Evolutionary conservation across 1,139 yeast genomes (phyloP), one percentile per base, ranked within the genome.

Genomic region (Debaryomyces udenii): DNA sequence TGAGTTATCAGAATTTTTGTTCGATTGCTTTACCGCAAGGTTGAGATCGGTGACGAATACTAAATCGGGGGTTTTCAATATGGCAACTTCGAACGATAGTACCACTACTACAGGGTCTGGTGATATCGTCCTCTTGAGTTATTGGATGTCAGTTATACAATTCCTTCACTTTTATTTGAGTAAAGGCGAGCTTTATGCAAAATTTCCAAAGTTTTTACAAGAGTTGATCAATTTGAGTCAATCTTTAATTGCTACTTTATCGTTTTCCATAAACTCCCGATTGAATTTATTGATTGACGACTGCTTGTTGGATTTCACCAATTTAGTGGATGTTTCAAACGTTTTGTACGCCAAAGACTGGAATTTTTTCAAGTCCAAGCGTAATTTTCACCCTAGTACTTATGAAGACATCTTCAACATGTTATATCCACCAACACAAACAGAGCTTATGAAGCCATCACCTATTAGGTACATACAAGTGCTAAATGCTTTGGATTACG

Each of bases 401-500:
- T 83, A 80, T 54, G 90, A 85, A 47, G 90, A 83, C 50, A 82
- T 85, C 31, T 59, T 82, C 39, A 72, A 78, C 40, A 83, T 82
- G 81, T 64, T 86, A 39, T 85, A 81, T 48, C 93, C 93, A 9
- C 94, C 94, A 9, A 64, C 84, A 0, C 72, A 81, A 42, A 55
- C 59, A 30, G 91, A 89, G 44, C 53, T 70, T 45, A 71, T 71
- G 75, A 83, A 81, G 56, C 96, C 97, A 3, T 87, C 97, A 0
- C 99, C 99, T 0, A 69, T 91, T 40, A 83, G 81, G 52, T 77
- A 91, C 42, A 81, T 91, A 16, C 96, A 94, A 55, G 87, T 91
- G 1, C 74, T 93, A 45, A 94, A 96, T 17, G 96, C 98, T 0
- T 73, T 93, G 38, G 76, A 89, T 41, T 90, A 91, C 57, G 95